phyloP scores from a whole-genome alignment of 169 alveolate species.

The Fabrea salina region DNA sequence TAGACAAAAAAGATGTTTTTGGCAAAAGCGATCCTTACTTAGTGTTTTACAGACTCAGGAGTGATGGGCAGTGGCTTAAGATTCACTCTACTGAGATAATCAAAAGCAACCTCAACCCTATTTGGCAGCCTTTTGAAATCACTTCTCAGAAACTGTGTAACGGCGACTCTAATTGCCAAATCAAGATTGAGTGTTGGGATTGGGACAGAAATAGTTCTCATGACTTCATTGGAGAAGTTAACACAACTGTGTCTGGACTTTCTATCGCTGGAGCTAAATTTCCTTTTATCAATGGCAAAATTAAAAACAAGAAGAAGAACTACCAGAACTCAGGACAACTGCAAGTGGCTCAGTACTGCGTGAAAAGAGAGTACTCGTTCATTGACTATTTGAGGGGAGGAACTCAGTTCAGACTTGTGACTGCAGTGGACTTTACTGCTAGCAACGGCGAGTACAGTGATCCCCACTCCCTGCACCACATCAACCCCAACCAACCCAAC shows the following conservation, averaged over 20 bases:
- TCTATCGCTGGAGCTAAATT: neutral
- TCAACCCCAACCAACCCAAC: constrained; percentile 27
- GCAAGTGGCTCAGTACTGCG: constrained; percentile 6
- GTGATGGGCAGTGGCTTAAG: constrained; percentile 33
- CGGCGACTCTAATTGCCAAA: constrained; percentile 26
- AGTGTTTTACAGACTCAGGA: constrained; percentile 28
- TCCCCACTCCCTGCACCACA: constrained; percentile 60
- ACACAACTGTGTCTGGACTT: neutral
- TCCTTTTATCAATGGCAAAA: neutral
- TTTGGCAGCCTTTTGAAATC: constrained; percentile 41
- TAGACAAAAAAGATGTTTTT: constrained; percentile 20
- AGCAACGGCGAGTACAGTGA: constrained; percentile 63
- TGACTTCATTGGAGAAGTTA: constrained; percentile 27
- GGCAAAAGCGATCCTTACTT: constrained; percentile 52
- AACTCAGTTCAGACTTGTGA: constrained; percentile 47
- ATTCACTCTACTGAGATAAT: constrained; percentile 35
- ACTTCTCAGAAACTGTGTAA: constrained; percentile 15
- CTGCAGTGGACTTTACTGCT: constrained; percentile 75
- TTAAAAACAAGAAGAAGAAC: constrained; percentile 14
- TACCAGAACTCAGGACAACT: constrained; percentile 15
- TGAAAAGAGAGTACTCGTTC: constrained; percentile 49
- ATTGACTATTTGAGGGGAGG: constrained; percentile 74
- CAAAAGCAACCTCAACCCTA: constrained; percentile 41
- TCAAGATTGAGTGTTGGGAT: constrained; percentile 55
- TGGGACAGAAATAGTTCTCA: constrained; percentile 31